A percentile compares a stretch with the other conserved stretches of the same genome.
Conservation (phyloP, 1,139 yeast genomes). For the Saccharomyces uvarum region DNA sequence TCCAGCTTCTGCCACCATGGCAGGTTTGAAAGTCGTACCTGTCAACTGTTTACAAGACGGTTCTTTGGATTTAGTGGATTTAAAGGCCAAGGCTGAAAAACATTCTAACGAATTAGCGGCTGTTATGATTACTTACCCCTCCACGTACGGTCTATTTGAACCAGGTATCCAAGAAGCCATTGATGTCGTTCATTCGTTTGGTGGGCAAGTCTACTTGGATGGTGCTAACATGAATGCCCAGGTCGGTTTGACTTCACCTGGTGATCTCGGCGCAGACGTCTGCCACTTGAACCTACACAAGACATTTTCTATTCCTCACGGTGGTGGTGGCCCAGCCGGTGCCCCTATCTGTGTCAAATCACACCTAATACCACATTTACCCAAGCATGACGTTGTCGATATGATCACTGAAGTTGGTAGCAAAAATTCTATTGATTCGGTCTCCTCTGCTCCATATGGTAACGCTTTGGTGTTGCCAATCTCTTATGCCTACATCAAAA, state of each 20-base stretch:
- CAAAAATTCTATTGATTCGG: conserved; percentile 58
- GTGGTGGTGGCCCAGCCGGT: conserved; percentile 99
- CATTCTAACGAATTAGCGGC: conserved; percentile 71
- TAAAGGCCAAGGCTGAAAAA: conserved; percentile 64
- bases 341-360: conserved; percentile 93
- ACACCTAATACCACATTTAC: conserved; percentile 77
- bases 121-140: conserved; percentile 93
- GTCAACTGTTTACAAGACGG: conserved; percentile 83
- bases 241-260: conserved; percentile 94
- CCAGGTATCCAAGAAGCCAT: conserved; percentile 84
- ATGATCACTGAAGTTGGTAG: conserved; percentile 44
- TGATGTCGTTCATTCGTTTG: conserved; percentile 70
- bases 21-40: conserved; percentile 88
- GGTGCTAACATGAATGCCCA: conserved; percentile 99
- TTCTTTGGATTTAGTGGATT: conserved; percentile 72
- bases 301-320: conserved; percentile 96
- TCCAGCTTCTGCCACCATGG: conserved; percentile 97
- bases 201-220: conserved; percentile 95
- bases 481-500: conserved; percentile 87
- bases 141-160: conserved; percentile 93
- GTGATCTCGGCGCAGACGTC: conserved; percentile 97
- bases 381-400: conserved; percentile 59
- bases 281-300: conserved; percentile 95
- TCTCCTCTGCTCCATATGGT: conserved; percentile 92
- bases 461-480: conserved; percentile 91